Conservation (phyloP, 345 rosid genomes). For the Dimocarpus longan region DNA sequence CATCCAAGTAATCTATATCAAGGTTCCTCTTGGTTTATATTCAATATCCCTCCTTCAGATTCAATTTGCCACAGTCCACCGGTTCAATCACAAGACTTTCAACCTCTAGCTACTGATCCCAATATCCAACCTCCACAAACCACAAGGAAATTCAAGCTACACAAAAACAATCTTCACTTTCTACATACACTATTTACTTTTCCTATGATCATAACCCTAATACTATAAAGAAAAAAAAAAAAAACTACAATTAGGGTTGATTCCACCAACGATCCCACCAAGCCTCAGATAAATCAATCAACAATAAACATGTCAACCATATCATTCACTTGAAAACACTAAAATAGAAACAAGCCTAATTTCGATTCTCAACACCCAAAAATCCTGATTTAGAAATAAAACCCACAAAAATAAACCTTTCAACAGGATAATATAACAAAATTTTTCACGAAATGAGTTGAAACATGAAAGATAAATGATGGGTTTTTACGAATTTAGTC, state of each 20-base stretch:
- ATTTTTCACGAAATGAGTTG: slow-evolving; percentile 16
- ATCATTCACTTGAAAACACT: slow-evolving; percentile 18
- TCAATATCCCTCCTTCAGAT: slow-evolving; percentile 8
- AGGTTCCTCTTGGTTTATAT: slow-evolving; percentile 1
- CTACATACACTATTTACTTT: slow-evolving; percentile 24
- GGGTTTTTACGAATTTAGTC: slow-evolving; percentile 15
- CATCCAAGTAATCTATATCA: slow-evolving; percentile 22
- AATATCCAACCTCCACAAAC: slow-evolving; percentile 22
- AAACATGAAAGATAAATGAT: slow-evolving; percentile 15
- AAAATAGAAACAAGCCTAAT: slow-evolving; percentile 19
- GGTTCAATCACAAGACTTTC: slow-evolving; percentile 30
- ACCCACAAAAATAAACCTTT: not conserved
- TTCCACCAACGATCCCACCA: slow-evolving; percentile 43
- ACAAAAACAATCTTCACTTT: slow-evolving; percentile 29
- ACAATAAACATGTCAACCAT: slow-evolving; percentile 24
- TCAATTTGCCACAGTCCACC: slow-evolving; percentile 22
- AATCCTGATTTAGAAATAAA: not conserved
- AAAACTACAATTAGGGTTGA: slow-evolving; percentile 42
- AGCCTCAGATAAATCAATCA: slow-evolving; percentile 43
- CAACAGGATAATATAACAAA: not conserved
- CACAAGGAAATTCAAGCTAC: slow-evolving; percentile 9
- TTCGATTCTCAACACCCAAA: slow-evolving; percentile 14
- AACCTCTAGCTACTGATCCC: slow-evolving; percentile 25
- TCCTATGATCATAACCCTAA: slow-evolving; percentile 36
- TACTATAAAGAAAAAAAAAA: slow-evolving; percentile 14